Conservation (phyloP, 2,329 filamentous ascomycete species). For the Colletotrichum cordylinicola region DNA sequence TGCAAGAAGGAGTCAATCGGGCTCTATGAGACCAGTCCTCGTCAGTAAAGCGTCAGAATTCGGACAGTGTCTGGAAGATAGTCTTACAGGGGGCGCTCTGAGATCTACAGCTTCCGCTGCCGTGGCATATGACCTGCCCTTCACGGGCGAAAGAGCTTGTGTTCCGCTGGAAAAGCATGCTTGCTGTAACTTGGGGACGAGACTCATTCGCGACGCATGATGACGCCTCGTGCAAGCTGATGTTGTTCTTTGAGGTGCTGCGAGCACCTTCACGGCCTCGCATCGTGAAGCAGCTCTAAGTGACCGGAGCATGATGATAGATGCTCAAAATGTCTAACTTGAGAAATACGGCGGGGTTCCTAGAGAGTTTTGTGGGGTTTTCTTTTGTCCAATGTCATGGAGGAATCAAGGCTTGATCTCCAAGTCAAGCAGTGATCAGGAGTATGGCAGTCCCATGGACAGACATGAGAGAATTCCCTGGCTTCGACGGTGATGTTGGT, state of each 20-base stretch:
- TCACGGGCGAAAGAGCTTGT: neutral
- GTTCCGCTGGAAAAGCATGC: neutral
- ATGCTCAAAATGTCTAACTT: neutral
- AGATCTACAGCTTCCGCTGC: neutral
- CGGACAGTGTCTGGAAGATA: rapidly evolving
- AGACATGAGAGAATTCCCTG: rapidly evolving
- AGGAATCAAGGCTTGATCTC: neutral
- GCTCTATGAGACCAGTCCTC: neutral
- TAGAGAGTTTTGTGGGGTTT: neutral
- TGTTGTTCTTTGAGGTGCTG: neutral
- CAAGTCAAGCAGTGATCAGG: neutral
- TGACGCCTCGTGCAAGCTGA: too few species aligned
- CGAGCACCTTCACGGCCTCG: neutral
- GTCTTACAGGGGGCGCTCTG: neutral
- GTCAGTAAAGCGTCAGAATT: neutral
- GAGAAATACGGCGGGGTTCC: neutral
- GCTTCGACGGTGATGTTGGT: rapidly evolving
- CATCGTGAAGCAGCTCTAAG: neutral
- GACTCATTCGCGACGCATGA: neutral
- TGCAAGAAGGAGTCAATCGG: slow-evolving; percentile 86
- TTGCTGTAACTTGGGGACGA: neutral
- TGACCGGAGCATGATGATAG: neutral
- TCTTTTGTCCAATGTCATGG: neutral
- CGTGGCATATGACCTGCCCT: neutral
- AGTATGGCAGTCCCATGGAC: rapidly evolving